These are phyloP conservation scores for Phytophthora constricta DNA, from an alignment of 352 stramenopile species.

Conservation along the genomic window DNA sequence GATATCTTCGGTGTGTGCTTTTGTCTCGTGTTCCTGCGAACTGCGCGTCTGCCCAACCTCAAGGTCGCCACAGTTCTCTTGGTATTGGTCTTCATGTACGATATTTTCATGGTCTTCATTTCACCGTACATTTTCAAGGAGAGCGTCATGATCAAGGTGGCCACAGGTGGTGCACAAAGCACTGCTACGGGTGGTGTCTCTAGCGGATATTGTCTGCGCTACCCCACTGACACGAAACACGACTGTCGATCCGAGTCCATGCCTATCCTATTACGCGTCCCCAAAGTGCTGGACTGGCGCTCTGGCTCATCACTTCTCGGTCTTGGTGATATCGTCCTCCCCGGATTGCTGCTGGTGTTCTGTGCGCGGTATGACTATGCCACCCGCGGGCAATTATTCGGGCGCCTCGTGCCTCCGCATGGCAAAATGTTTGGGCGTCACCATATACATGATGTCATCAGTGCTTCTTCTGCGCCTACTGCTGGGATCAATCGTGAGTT, in stretches of 20 bases:
- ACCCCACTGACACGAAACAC: conserved; percentile 67
- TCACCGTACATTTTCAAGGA: conserved; percentile 91
- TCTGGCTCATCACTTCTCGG: conserved; percentile 94
- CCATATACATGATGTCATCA: conserved; percentile 8
- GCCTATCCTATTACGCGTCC: conserved; percentile 95
- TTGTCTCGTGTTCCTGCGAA: conserved; percentile 92
- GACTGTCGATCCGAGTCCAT: conserved; percentile 85
- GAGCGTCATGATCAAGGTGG: conserved; percentile 96
- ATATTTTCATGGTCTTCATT: conserved; percentile 97
- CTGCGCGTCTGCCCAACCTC: conserved; percentile 93
- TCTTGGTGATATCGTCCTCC: conserved; percentile 96
- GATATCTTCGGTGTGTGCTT: conserved; percentile 94
- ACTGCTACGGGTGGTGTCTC: conserved; percentile 43
- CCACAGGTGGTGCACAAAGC: conserved; percentile 81
- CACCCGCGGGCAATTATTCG: conserved; percentile 73
- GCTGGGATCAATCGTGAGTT: conserved; percentile 10
- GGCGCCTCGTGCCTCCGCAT: conserved; percentile 54
- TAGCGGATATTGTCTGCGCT: conserved; percentile 73
- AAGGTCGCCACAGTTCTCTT: conserved; percentile 93
- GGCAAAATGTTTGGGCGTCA: conserved; percentile 46
- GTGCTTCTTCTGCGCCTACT: conserved; percentile 4
- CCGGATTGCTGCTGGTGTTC: conserved; percentile 95
- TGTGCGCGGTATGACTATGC: conserved; percentile 94
- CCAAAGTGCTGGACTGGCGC: conserved; percentile 93
- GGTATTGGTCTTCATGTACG: conserved; percentile 95